phyloP scores from a whole-genome alignment of 805 yeast genomes.

The Suhomyces vadensis region DNA sequence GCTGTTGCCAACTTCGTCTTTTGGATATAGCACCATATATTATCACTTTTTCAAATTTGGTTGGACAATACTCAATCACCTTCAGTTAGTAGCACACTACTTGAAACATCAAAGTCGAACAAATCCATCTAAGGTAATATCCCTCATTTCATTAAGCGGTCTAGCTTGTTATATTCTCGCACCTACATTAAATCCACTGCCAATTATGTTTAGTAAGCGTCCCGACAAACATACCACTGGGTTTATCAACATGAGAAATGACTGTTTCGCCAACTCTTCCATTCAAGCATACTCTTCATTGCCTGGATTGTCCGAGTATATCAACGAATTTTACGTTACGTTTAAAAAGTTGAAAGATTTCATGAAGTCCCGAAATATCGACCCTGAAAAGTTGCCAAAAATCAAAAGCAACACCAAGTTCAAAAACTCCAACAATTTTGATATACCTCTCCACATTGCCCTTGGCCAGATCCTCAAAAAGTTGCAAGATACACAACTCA shows the following conservation, averaged over 20 bases:
- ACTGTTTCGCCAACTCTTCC: slow-evolving; percentile 90
- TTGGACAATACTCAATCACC: too few relatives aligned
- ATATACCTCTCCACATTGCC: slow-evolving; percentile 57
- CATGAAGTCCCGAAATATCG: slow-evolving; percentile 18
- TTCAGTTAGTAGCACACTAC: too few relatives aligned
- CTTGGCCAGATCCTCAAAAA: slow-evolving; percentile 52
- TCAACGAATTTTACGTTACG: slow-evolving; percentile 42
- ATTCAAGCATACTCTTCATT: slow-evolving; percentile 74
- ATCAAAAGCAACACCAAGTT: slow-evolving; percentile 14
- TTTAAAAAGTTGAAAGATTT: slow-evolving; percentile 25
- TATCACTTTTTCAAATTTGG: too few relatives aligned
- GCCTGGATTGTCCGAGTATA: slow-evolving; percentile 58
- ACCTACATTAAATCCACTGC: slow-evolving; percentile 11
- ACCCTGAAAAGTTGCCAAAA: slow-evolving; percentile 16
- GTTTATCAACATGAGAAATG: slow-evolving; percentile 75
- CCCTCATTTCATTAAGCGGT: slow-evolving; percentile 1
- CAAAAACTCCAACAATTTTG: slow-evolving; percentile 22
- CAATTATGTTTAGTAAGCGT: slow-evolving; percentile 48
- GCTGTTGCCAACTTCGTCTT: background rate
- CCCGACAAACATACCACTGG: slow-evolving; percentile 82
- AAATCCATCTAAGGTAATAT: too few relatives aligned
- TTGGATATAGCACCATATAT: too few relatives aligned
- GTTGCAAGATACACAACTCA: slow-evolving; percentile 61
- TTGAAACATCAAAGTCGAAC: background rate
- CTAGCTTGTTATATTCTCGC: slow-evolving; percentile 14